Conservation (phyloP, 1,284 basidiomycete species). For the Moesziomyces sp. region DNA sequence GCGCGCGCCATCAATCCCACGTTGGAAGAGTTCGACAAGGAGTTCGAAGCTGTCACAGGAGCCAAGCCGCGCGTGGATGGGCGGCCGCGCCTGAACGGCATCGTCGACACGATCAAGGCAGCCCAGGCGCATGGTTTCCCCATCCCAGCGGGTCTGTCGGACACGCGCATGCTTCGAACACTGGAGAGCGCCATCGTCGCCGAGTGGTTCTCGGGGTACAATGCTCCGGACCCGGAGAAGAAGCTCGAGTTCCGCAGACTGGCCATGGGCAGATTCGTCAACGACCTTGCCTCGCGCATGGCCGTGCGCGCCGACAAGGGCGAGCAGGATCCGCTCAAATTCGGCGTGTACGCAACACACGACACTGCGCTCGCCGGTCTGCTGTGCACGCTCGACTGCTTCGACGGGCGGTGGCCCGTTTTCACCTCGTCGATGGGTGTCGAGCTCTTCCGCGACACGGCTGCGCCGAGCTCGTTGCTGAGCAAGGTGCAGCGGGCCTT, state of each 20-base stretch:
- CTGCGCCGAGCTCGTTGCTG: constrained; percentile 20
- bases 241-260: constrained; percentile 78
- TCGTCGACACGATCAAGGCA: constrained; percentile 76
- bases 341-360: constrained; percentile 72
- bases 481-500: constrained; percentile 15
- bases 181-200: constrained; percentile 79
- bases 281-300: constrained; percentile 76
- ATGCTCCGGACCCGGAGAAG: constrained; percentile 34
- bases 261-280: constrained; percentile 79
- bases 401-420: constrained; percentile 75
- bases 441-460: constrained; percentile 57
- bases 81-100: constrained; percentile 79
- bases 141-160: constrained; percentile 44
- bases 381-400: constrained; percentile 78
- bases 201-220: constrained; percentile 80
- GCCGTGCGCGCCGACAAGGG: constrained; percentile 40
- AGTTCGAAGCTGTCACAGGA: constrained; percentile 77
- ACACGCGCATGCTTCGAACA: constrained; percentile 20
- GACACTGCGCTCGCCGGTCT: constrained; percentile 80
- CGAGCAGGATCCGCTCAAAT: constrained; percentile 47
- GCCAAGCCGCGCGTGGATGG: constrained; percentile 80
- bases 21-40: constrained; percentile 75
- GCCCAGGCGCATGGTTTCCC: constrained; percentile 77
- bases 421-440: constrained; percentile 58
- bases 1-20: constrained; percentile 76